Conservation (phyloP, 129 eudicot genomes). For the Lactuca sativa region DNA sequence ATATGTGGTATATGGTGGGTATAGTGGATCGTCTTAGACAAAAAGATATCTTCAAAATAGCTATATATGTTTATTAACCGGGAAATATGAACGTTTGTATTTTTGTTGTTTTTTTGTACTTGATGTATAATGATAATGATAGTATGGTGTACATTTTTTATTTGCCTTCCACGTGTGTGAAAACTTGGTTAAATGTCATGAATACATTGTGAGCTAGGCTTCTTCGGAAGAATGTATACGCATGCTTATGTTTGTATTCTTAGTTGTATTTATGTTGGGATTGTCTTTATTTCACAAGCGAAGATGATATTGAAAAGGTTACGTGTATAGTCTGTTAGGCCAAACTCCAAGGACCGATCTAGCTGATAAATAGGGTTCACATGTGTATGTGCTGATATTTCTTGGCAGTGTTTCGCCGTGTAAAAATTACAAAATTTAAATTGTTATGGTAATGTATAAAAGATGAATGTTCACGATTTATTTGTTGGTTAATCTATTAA, state of each 20-base stretch:
- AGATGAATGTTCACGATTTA: too few relatives aligned
- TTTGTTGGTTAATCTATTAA: too few relatives aligned
- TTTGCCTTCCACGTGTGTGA: background rate
- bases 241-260: background rate
- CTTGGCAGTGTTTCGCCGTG: too few relatives aligned
- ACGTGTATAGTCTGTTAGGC: background rate
- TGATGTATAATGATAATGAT: background rate
- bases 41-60: background rate
- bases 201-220: background rate
- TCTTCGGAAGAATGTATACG: background rate
- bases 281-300: background rate
- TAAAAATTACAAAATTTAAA: too few relatives aligned
- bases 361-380: too few relatives aligned
- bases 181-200: background rate
- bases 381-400: too few relatives aligned
- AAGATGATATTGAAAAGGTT: background rate
- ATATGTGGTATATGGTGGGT: too few relatives aligned
- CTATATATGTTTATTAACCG: too few relatives aligned
- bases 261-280: background rate
- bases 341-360: too few relatives aligned
- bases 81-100: background rate
- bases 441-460: too few relatives aligned
- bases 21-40: too few relatives aligned
- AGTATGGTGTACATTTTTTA: background rate
- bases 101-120: background rate